These are phyloP conservation scores for Fomitopsis palustris DNA, from an alignment of 1,284 basidiomycete genomes.

Conservation along the genomic window DNA sequence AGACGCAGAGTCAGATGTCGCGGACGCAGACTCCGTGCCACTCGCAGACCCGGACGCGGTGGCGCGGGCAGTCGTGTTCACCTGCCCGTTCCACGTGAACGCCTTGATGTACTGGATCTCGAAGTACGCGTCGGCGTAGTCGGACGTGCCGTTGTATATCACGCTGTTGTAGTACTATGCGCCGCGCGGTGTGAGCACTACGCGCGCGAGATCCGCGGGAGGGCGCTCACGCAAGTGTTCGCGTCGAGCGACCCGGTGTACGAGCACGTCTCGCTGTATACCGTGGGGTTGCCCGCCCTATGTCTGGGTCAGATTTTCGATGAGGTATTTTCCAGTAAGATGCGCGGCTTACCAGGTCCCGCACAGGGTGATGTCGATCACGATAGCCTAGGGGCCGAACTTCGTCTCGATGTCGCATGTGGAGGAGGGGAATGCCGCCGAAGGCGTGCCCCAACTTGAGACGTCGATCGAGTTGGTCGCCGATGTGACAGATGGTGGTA, in stretches of 20 bases:
- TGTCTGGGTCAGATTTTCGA: neutral
- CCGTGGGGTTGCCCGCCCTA: slow-evolving; percentile 42
- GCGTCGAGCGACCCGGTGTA: slow-evolving; percentile 22
- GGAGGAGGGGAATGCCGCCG: slow-evolving; percentile 47
- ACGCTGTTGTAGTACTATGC: slow-evolving; percentile 48
- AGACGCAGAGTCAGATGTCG: neutral
- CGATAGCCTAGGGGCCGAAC: slow-evolving; percentile 50
- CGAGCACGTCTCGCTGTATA: slow-evolving; percentile 39
- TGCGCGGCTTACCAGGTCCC: slow-evolving; percentile 38
- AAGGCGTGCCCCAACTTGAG: slow-evolving; percentile 53
- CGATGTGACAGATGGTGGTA: slow-evolving; percentile 4
- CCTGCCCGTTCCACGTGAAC: slow-evolving; percentile 25
- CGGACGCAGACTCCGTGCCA: neutral
- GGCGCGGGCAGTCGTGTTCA: neutral
- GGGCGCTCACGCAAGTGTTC: slow-evolving; percentile 14
- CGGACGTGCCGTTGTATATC: slow-evolving; percentile 44
- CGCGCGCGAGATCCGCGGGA: neutral
- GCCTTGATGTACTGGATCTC: slow-evolving; percentile 48
- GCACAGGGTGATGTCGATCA: slow-evolving; percentile 57
- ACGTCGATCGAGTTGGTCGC: slow-evolving; percentile 40
- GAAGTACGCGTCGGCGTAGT: slow-evolving; percentile 49
- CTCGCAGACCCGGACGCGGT: neutral
- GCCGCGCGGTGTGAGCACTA: neutral
- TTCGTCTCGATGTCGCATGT: slow-evolving; percentile 32
- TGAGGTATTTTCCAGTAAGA: slow-evolving; percentile 2